Evolutionary conservation across 2,329 filamentous ascomycete species (phyloP).

Genomic region (Xylaria sp.): DNA sequence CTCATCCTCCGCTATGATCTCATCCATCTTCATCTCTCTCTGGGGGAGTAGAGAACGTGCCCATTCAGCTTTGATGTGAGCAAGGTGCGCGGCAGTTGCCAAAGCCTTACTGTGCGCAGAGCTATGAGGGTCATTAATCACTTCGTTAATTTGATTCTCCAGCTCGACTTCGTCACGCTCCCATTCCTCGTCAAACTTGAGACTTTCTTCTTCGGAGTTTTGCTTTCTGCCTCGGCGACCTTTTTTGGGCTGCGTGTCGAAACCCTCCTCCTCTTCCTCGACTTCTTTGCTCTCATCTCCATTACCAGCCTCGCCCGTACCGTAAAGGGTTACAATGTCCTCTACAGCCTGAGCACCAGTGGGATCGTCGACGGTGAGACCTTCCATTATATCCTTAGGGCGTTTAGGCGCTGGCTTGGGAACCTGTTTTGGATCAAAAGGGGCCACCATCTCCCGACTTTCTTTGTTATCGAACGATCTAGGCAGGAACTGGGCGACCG

Average conservation of each 20-base stretch:
- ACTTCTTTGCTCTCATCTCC: slow-evolving; percentile 32
- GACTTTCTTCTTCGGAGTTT: slow-evolving; percentile 33
- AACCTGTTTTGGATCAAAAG: slow-evolving; percentile 29
- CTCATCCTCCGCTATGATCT: slow-evolving; percentile 70
- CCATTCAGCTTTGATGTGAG: slow-evolving; percentile 48
- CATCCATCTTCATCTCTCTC: slow-evolving; percentile 51
- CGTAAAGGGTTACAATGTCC: slow-evolving; percentile 34
- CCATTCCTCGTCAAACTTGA: slow-evolving; percentile 59
- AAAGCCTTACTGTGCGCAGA: slow-evolving; percentile 52
- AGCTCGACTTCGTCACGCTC: slow-evolving; percentile 58
- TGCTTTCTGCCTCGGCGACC: slow-evolving; percentile 12
- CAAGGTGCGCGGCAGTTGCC: slow-evolving; percentile 52
- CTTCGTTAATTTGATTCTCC: slow-evolving; percentile 64
- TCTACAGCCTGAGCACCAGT: slow-evolving; percentile 40
- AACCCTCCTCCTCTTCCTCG: slow-evolving; percentile 33
- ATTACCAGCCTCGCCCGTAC: slow-evolving; percentile 30
- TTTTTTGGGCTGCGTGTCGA: slow-evolving; percentile 12
- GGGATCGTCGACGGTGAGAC: slow-evolving; percentile 29
- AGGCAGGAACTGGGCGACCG: slow-evolving; percentile 30
- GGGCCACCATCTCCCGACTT: slow-evolving; percentile 26
- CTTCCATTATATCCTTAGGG: slow-evolving; percentile 27
- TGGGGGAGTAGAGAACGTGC: slow-evolving; percentile 44
- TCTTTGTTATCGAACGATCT: slow-evolving; percentile 28
- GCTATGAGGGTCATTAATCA: slow-evolving; percentile 58
- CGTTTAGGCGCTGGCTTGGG: slow-evolving; percentile 25